A percentile compares a stretch with the other conserved stretches of the same genome.
phyloP scores from a whole-genome alignment of 2,329 filamentous ascomycete genomes.

The Aspergillus thermomutatus region DNA sequence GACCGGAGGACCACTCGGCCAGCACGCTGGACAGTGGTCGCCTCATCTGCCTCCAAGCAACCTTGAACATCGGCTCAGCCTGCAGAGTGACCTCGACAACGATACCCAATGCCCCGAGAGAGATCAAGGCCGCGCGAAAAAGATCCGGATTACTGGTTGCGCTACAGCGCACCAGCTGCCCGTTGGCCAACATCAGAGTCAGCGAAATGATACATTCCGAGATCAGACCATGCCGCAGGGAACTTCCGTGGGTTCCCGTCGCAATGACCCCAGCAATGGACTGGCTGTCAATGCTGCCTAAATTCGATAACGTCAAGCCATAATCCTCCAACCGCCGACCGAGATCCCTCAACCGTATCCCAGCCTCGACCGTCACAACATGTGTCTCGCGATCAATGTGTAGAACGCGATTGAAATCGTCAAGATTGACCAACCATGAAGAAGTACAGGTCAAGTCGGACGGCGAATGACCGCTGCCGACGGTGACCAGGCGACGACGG shows the following conservation, averaged over 20 bases:
- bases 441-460: constrained; percentile 89
- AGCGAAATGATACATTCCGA: constrained; percentile 73
- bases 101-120: constrained; percentile 84
- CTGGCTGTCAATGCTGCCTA: constrained; percentile 94
- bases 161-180: constrained; percentile 68
- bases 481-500: constrained; percentile 75
- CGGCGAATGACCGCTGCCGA: constrained; percentile 90
- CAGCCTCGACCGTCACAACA: constrained; percentile 76
- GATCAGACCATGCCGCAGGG: constrained; percentile 75
- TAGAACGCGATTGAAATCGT: constrained; percentile 72
- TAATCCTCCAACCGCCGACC: constrained; percentile 69
- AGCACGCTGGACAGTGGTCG: constrained; percentile 68
- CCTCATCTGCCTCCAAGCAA: constrained; percentile 81
- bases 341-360: constrained; percentile 75
- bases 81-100: constrained; percentile 85
- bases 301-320: constrained; percentile 82
- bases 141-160: constrained; percentile 67
- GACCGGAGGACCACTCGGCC: constrained; percentile 63
- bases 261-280: constrained; percentile 88
- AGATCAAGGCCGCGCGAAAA: constrained; percentile 83
- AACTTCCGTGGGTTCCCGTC: constrained; percentile 91
- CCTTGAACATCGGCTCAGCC: constrained; percentile 74
- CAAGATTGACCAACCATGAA: constrained; percentile 91
- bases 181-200: constrained; percentile 78
- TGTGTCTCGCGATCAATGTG: constrained; percentile 64